Percentiles rank a stretch among this genome's conserved stretches.
Conservation (phyloP, 495 filamentous ascomycete genomes). For the Rhypophila decipiens region DNA sequence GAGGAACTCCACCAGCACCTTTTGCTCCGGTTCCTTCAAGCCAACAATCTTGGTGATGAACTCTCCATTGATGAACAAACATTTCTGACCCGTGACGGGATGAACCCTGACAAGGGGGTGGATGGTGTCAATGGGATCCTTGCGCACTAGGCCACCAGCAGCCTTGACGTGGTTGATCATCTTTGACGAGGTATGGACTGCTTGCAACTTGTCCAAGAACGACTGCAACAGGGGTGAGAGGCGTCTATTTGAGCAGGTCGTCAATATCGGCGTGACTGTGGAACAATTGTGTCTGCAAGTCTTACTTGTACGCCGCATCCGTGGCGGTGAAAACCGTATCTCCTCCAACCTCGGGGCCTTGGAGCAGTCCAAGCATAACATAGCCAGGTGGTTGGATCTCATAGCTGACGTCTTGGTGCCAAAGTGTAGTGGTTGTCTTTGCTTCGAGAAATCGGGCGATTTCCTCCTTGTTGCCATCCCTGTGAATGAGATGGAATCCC, state of each 20-base stretch:
- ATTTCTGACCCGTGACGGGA: constrained; percentile 2
- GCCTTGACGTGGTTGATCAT: not conserved
- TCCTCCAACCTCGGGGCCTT: not conserved
- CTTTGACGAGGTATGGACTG: constrained; percentile 1
- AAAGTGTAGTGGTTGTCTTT: not conserved
- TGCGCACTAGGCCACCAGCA: not conserved
- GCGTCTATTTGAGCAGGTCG: not conserved
- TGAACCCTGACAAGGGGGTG: constrained; percentile 1
- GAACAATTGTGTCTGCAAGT: not conserved
- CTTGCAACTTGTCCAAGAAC: not conserved
- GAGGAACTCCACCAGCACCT: not conserved
- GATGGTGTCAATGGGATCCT: not conserved
- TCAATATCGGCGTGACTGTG: not conserved
- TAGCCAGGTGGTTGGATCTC: constrained; percentile 2
- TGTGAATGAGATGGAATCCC: not conserved
- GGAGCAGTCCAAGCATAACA: not conserved
- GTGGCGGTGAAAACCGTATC: constrained; percentile 1
- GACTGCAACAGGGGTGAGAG: not conserved
- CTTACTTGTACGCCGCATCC: constrained; percentile 2
- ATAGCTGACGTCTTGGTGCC: constrained; percentile 3
- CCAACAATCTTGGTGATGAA: constrained; percentile 2
- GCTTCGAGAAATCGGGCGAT: not conserved
- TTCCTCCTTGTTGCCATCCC: not conserved
- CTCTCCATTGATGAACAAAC: not conserved
- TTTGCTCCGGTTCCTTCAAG: not conserved